Evolutionary conservation across 2,329 filamentous ascomycete species (phyloP), one percentile per base, ranked within the genome.

Genomic region (Xylaria sp.): DNA sequence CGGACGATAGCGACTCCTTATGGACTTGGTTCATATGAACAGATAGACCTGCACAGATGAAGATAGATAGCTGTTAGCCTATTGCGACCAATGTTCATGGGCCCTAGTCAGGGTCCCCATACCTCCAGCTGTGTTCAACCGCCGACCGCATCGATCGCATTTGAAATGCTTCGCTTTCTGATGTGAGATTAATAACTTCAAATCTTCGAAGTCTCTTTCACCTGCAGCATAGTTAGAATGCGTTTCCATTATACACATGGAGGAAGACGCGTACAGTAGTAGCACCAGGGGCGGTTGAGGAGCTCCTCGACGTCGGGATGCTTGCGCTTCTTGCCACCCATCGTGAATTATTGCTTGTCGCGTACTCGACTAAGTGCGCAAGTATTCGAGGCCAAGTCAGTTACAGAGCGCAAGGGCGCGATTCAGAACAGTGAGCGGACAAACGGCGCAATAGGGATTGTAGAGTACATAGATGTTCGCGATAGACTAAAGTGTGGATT

Each of bases 131-230:
- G 96, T 99, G 79, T 97, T 98, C 65, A 99, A 83, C 74, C 94
- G 88, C 73, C 96, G 90, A 63, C 91, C 91, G 80, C 96, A 99
- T 83, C 91, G 86, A 76, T 97, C 93, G 83, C 96, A 99, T 82
- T 97, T 98, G 87, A 97, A 98, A 82, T 99, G 96, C 83, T 98
- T 98, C n/a, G 95, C 94, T 81, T 98, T 98, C 79, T 98, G 96
- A 81, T 99, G 96, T 67, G 93, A 94, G 75, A 97, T 97, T 73
- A 99, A 90, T 75, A 98, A 94, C 85, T 97, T 98, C 56, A 97
- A 82, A 81, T 99, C 96, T 81, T 98, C 94, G 80, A 98, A 99
- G 83, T 98, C 95, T 84, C 95, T 92, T 83, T 99, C 96, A 82
- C 89, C 89, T 91, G 65, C 2, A 20, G 41, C 23, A 44, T 31